Percentiles rank a stretch among this genome's conserved stretches.
These are phyloP conservation scores for Solanum appendiculatum DNA, from an alignment of 257 asterid genomes.

Conservation along the genomic window DNA sequence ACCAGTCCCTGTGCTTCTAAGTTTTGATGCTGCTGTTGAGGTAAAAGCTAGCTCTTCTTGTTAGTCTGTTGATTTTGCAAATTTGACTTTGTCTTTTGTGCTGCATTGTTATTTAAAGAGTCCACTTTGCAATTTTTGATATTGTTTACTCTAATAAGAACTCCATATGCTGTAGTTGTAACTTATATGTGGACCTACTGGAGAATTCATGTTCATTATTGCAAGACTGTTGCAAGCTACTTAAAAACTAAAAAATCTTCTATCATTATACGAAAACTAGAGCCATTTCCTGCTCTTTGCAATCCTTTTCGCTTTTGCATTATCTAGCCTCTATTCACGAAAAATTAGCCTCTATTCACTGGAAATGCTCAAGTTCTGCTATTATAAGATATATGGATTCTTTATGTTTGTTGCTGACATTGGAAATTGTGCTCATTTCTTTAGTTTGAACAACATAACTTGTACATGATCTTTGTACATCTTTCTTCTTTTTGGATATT, in stretches of 20 bases:
- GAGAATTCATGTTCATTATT: background rate
- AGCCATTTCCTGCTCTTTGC: background rate
- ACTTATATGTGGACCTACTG: background rate
- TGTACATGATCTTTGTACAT: background rate
- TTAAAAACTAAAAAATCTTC: background rate
- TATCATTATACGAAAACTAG: background rate
- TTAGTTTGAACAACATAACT: background rate
- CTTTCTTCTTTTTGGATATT: background rate
- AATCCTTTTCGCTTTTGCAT: background rate
- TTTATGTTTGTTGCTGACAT: background rate
- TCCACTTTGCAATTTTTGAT: background rate
- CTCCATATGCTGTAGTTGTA: background rate
- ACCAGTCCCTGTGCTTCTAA: slow-evolving; percentile 77
- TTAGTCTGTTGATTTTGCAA: background rate
- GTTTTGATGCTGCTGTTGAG: slow-evolving; percentile 96
- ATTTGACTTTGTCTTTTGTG: background rate
- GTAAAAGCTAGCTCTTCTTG: slow-evolving; percentile 27
- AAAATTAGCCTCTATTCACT: background rate
- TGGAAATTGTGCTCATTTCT: background rate
- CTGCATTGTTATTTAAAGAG: background rate
- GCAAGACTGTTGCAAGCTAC: background rate
- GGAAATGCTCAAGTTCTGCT: background rate
- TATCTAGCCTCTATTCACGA: background rate
- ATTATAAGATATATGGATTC: background rate
- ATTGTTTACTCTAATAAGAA: background rate